phyloP scores from a whole-genome alignment of 345 rosid species.

The Camelina sativa region DNA sequence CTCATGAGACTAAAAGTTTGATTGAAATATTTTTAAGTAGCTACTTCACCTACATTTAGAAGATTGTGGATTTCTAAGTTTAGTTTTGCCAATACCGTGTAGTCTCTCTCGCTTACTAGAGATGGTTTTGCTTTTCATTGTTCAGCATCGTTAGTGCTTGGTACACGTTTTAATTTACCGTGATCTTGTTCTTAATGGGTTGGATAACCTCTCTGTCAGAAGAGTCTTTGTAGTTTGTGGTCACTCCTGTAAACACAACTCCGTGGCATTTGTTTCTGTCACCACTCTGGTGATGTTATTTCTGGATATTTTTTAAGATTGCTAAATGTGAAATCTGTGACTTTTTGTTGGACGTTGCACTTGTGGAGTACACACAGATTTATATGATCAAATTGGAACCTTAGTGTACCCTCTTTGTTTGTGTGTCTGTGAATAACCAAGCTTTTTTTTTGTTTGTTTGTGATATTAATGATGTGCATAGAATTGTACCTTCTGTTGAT shows the following conservation, averaged over 20 bases:
- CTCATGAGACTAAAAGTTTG: too few species aligned
- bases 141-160: background rate
- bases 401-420: background rate
- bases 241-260: background rate
- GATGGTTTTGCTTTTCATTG: background rate
- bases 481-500: background rate
- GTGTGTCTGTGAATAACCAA: background rate
- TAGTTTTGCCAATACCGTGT: background rate
- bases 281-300: background rate
- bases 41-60: too few species aligned
- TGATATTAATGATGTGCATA: background rate
- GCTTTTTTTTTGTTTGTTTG: background rate
- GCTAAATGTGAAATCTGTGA: background rate
- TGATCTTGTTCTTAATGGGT: background rate
- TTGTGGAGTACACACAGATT: background rate
- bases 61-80: background rate
- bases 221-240: background rate
- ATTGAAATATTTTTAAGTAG: background rate
- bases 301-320: background rate
- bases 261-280: conserved; percentile 1
- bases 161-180: background rate
- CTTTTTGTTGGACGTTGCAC: background rate
- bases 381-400: background rate
- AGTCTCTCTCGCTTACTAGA: background rate
- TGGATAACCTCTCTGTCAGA: too few species aligned